phyloP scores from a whole-genome alignment of 1,284 basidiomycete species.

The Amylostereum chailletii region DNA sequence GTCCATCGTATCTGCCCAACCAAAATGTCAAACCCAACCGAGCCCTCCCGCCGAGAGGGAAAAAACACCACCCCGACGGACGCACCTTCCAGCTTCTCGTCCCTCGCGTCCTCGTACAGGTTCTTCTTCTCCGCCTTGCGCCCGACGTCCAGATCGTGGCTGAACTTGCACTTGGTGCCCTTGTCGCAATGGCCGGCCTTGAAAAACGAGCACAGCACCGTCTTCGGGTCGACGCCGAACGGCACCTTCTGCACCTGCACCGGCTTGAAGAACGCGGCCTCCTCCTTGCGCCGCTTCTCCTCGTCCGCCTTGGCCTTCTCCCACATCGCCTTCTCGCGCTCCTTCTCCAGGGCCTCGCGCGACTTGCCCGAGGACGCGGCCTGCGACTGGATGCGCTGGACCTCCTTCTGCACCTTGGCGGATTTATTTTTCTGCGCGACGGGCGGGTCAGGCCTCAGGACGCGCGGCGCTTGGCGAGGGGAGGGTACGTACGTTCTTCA shows the following conservation, averaged over 20 bases:
- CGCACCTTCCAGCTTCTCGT: conserved; percentile 71
- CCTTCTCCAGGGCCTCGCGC: conserved; percentile 69
- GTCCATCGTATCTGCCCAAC: conserved; percentile 84
- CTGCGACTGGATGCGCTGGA: conserved; percentile 75
- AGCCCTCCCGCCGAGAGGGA: too few relatives aligned
- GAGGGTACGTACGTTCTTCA: conserved; percentile 72
- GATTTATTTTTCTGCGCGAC: conserved; percentile 83
- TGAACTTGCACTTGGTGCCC: conserved; percentile 92
- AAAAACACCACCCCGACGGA: neutral
- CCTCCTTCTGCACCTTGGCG: conserved; percentile 83
- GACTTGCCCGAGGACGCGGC: conserved; percentile 68
- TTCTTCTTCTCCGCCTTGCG: conserved; percentile 96
- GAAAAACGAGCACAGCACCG: conserved; percentile 80
- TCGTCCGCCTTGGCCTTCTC: conserved; percentile 76
- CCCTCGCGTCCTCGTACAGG: conserved; percentile 85
- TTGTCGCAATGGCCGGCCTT: conserved; percentile 89
- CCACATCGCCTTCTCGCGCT: conserved; percentile 73
- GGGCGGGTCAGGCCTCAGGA: conserved; percentile 1
- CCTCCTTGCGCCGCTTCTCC: conserved; percentile 80
- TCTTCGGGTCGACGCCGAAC: conserved; percentile 94
- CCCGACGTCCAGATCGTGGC: conserved; percentile 83
- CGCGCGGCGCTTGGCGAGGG: neutral
- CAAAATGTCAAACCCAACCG: too few relatives aligned
- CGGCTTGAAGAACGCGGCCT: conserved; percentile 73
- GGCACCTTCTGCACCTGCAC: conserved; percentile 84